Percentiles rank a stretch among this genome's conserved stretches.
phyloP scores from a whole-genome alignment of 2,329 filamentous ascomycete genomes.

The Diplodia seriata region DNA sequence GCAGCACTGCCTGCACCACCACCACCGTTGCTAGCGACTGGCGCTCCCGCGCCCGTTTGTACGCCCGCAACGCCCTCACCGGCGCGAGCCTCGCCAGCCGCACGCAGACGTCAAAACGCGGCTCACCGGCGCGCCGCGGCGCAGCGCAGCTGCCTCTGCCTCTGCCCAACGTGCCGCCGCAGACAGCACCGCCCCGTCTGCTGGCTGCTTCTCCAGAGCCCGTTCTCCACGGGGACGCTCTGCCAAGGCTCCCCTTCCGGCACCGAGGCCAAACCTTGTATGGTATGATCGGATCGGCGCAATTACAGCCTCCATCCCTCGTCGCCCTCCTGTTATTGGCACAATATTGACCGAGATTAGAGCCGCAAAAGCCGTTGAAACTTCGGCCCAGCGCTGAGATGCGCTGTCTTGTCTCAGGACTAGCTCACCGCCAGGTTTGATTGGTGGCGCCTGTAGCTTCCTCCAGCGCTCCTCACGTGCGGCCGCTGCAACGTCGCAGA shows the following conservation, averaged over 20 bases:
- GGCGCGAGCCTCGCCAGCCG: not conserved
- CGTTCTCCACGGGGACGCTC: conserved; percentile 13
- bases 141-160: no score
- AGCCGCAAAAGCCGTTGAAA: conserved; percentile 30
- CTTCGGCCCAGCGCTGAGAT: conserved; percentile 13
- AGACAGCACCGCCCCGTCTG: not conserved
- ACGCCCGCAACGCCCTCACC: conserved; percentile 10
- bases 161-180: not conserved
- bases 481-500: not conserved
- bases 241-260: not conserved
- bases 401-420: conserved; percentile 30
- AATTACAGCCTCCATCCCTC: conserved; percentile 23
- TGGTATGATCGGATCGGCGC: conserved; percentile 28
- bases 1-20: conserved; percentile 16
- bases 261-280: conserved; percentile 20
- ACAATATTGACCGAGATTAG: conserved; percentile 30
- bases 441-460: conserved; percentile 27
- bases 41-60: conserved; percentile 17
- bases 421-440: conserved; percentile 29
- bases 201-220: not conserved
- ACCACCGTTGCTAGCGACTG: conserved; percentile 1
- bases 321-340: conserved; percentile 21
- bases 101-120: conserved; percentile 13
- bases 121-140: conserved; percentile 11
- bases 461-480: conserved; percentile 12